Conservation (phyloP, 1,139 yeast species). For the Starmera stellimalicola region DNA sequence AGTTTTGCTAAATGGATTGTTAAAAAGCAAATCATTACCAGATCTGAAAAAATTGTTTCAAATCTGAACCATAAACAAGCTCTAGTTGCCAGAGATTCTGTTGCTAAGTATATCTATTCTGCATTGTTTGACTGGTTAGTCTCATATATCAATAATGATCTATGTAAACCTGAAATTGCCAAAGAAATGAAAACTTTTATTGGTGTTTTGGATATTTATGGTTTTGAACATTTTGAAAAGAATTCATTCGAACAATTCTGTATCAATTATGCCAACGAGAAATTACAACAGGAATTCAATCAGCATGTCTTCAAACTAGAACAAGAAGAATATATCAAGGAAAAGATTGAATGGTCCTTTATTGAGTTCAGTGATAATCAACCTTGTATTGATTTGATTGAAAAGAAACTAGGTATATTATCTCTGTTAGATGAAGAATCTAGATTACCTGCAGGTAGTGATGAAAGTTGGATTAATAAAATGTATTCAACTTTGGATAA, state of each 20-base stretch:
- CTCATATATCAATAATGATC: constrained; percentile 66
- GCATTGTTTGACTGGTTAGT: constrained; percentile 96
- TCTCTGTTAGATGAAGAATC: constrained; percentile 92
- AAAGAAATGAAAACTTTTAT: constrained; percentile 62
- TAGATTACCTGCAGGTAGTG: constrained; percentile 88
- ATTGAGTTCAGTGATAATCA: constrained; percentile 95
- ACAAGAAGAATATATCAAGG: constrained; percentile 88
- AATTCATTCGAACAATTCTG: constrained; percentile 97
- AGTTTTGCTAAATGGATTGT: constrained; percentile 85
- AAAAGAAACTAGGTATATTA: constrained; percentile 79
- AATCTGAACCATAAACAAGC: constrained; percentile 83
- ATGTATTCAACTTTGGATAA: constrained; percentile 80
- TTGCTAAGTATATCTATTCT: constrained; percentile 87
- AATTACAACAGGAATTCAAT: constrained; percentile 93
- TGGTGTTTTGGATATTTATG: constrained; percentile 96
- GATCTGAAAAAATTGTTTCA: constrained; percentile 85
- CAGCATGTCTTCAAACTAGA: constrained; percentile 96
- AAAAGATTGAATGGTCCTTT: constrained; percentile 94
- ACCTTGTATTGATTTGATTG: constrained; percentile 92
- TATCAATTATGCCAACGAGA: constrained; percentile 95
- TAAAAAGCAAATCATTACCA: constrained; percentile 87
- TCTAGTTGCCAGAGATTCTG: constrained; percentile 87
- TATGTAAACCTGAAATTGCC: constrained; percentile 64
- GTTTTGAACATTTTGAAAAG: constrained; percentile 90
- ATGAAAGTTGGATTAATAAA: constrained; percentile 86